Percentiles rank a stretch among this genome's conserved stretches.
Evolutionary conservation across 139 green algal genomes (phyloP).

Genomic region (Tetraselmis chui): DNA sequence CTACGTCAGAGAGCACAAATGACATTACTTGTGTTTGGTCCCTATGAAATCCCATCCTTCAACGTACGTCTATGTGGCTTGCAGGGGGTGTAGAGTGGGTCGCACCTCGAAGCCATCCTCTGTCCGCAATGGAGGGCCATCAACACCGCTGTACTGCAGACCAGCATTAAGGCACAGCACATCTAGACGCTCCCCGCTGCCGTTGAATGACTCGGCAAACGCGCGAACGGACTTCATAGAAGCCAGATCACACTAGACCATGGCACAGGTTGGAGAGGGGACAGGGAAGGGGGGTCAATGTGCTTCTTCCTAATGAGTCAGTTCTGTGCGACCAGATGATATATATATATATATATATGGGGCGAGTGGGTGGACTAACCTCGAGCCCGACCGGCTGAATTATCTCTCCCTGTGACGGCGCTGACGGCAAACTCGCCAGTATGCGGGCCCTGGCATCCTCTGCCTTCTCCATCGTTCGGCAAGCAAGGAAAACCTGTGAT

Average conservation of each 20-base stretch:
- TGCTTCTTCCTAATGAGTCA: too few relatives aligned
- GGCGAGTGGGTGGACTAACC: too few relatives aligned
- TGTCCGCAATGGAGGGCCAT: conserved; percentile 72
- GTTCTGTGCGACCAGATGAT: too few relatives aligned
- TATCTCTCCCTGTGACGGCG: background rate
- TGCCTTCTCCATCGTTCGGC: background rate
- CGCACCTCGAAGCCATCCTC: conserved; percentile 83
- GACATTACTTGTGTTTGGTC: too few relatives aligned
- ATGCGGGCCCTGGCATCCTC: background rate
- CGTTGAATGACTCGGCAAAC: conserved; percentile 72
- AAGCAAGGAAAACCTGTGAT: background rate
- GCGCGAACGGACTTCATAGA: conserved; percentile 67
- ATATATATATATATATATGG: too few relatives aligned
- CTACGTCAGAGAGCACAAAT: too few relatives aligned
- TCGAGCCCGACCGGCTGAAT: background rate
- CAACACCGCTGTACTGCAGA: conserved; percentile 83
- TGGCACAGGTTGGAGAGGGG: too few relatives aligned
- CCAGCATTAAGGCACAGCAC: conserved; percentile 88
- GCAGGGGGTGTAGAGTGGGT: too few relatives aligned
- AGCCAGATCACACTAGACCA: conserved; percentile 80
- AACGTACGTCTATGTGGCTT: too few relatives aligned
- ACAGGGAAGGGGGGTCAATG: too few relatives aligned
- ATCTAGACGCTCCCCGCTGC: conserved; percentile 58
- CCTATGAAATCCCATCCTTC: too few relatives aligned
- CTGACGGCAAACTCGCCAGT: background rate